Conservation (phyloP, 176 grass and related monocot species). For the Zizania latifolia region DNA sequence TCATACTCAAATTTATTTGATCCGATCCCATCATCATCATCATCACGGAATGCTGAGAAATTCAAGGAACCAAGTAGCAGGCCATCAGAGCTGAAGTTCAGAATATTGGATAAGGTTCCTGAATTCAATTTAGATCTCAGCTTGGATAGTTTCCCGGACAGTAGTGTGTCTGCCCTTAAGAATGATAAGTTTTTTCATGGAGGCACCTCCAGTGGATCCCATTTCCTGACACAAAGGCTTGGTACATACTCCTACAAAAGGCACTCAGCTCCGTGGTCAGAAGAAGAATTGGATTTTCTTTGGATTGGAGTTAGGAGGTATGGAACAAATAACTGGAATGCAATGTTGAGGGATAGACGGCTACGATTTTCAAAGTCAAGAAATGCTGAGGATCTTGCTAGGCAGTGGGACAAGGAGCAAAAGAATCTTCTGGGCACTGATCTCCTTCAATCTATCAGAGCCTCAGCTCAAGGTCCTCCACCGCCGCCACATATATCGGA, state of each 20-base stretch:
- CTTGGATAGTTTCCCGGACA: slow-evolving; percentile 32
- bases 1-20: slow-evolving; percentile 39
- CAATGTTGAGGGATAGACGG: slow-evolving; percentile 60
- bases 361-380: slow-evolving; percentile 62
- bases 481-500: background rate
- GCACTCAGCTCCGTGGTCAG: slow-evolving; percentile 55
- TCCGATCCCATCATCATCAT: background rate
- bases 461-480: slow-evolving; percentile 12
- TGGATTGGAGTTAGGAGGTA: slow-evolving; percentile 97
- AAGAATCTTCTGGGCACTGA: slow-evolving; percentile 55
- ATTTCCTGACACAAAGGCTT: slow-evolving; percentile 34
- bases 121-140: slow-evolving; percentile 34
- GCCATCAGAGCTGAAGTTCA: slow-evolving; percentile 33
- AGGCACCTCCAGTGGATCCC: slow-evolving; percentile 29
- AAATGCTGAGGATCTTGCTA: slow-evolving; percentile 65
- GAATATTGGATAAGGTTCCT: slow-evolving; percentile 39
- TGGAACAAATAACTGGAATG: slow-evolving; percentile 79
- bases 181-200: slow-evolving; percentile 15
- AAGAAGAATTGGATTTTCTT: slow-evolving; percentile 92
- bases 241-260: slow-evolving; percentile 44
- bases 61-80: slow-evolving; percentile 21
- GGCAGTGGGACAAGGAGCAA: slow-evolving; percentile 80
- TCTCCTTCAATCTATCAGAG: slow-evolving; percentile 28
- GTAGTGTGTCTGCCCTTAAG: slow-evolving; percentile 15
- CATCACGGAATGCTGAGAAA: slow-evolving; percentile 25